Evolutionary conservation across 2,329 filamentous ascomycete genomes (phyloP).

Genomic region (Elsinoe ampelina): DNA sequence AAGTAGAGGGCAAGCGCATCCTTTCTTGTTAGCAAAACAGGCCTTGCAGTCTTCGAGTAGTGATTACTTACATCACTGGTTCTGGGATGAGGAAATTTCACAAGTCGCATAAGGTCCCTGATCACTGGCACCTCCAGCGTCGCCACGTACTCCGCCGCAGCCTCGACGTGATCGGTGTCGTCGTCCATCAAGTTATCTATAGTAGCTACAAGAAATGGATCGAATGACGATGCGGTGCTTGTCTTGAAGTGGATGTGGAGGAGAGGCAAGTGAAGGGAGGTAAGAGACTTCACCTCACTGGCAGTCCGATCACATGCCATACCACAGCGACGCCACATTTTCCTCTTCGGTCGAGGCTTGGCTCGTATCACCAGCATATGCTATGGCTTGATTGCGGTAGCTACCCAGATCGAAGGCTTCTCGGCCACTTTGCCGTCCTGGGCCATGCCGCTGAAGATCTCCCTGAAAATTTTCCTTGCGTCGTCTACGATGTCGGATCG

Average conservation of each 20-base stretch:
- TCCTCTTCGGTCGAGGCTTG: not conserved
- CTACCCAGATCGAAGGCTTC: not conserved
- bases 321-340: not conserved
- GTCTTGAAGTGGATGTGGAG: not conserved
- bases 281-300: not conserved
- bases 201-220: not conserved
- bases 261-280: not conserved
- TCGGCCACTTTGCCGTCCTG: not conserved
- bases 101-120: not conserved
- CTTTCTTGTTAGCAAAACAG: not conserved
- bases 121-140: not conserved
- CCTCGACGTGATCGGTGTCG: not conserved
- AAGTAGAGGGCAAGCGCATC: not conserved
- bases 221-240: not conserved
- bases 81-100: not conserved
- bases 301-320: slow-evolving; percentile 1
- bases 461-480: not conserved
- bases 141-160: not conserved
- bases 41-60: too few species aligned
- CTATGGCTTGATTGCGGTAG: slow-evolving; percentile 3
- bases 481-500: not conserved
- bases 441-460: not conserved
- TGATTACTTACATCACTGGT: not conserved
- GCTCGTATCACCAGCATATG: not conserved
- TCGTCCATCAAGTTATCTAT: not conserved